A percentile compares a stretch with the other conserved stretches of the same genome.
phyloP scores from a whole-genome alignment of 2,329 filamentous ascomycete genomes.

The Coniochaeta sp. region DNA sequence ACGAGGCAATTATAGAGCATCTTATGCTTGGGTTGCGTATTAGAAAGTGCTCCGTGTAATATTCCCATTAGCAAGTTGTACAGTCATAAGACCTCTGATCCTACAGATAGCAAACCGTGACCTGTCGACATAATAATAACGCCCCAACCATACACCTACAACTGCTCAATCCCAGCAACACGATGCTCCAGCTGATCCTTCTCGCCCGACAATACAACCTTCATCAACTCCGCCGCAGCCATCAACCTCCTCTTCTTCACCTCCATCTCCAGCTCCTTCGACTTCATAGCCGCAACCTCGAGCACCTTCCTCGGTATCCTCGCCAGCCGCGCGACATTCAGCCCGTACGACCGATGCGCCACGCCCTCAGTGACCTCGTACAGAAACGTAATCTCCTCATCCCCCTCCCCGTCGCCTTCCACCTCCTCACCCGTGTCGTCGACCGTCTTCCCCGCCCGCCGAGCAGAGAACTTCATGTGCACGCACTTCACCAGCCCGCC shows the following conservation, averaged over 20 bases:
- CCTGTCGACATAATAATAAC: neutral
- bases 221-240: slow-evolving; percentile 36
- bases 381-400: slow-evolving; percentile 84
- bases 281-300: slow-evolving; percentile 73
- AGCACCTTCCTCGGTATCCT: slow-evolving; percentile 71
- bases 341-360: slow-evolving; percentile 86
- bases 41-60: neutral
- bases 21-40: neutral
- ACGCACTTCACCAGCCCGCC: slow-evolving; percentile 68
- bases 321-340: slow-evolving; percentile 87
- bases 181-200: slow-evolving; percentile 44
- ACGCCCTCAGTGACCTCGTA: slow-evolving; percentile 90
- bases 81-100: neutral
- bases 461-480: slow-evolving; percentile 78
- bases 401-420: slow-evolving; percentile 35
- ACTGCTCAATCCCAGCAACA: slow-evolving; percentile 50
- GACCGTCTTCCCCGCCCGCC: slow-evolving; percentile 11
- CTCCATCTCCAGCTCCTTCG: slow-evolving; percentile 69
- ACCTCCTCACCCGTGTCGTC: slow-evolving; percentile 11
- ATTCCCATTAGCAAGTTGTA: neutral
- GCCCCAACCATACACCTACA: slow-evolving; percentile 27
- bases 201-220: slow-evolving; percentile 29
- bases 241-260: slow-evolving; percentile 57
- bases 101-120: neutral
- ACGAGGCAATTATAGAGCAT: too few relatives aligned